Base-by-base conservation (phyloP, 2,329 filamentous ascomycete species). In the Simplicillium aogashimaense region DNA sequence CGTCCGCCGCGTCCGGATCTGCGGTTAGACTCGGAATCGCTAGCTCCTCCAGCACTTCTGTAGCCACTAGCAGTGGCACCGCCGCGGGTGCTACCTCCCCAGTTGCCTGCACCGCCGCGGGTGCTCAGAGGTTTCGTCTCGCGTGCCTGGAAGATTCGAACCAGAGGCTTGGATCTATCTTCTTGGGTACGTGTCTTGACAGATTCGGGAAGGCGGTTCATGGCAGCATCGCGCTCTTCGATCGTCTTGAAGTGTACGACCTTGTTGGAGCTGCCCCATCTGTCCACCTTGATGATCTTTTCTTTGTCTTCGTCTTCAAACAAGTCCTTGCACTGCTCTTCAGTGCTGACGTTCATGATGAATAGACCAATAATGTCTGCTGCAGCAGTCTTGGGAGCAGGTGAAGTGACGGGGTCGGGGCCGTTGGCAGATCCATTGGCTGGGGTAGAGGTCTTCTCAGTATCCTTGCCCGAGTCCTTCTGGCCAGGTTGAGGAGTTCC, bases 321-420 rank as follows among this genome's bases (percentile, higher is more conserved):
- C 17, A 95, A 70, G 29, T 86, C 81, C 42, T 83, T 81, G 30
- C 86, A 83, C 45, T 89, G 85, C 28, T 95, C 86, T 48, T 90
- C 86, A 40, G 76, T 83, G 52, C 81, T 85, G 16, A 89, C 80
- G 53, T 89, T 89, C 66, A 85, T 86, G 45, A 98, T 81, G 61
- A 95, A 98, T 15, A 98, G 75, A 37, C 86, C 90, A 53, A 87
- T 82, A 50, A 83, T 86, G 50, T 75, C 78, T 53, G 87, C 74
- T 14, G 72, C 64, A 35, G 69, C 55, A 29, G 65, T 74, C 57
- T 85, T 82, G 20, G 73, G 65, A 7, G 74, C 73, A 13, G 77
- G 72, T 2, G 77, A 76, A n/a, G 71, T 62, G 3, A 67, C 62
- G 11, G 72, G 63, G 35, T 78, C 75, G 4, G 70, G 59, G 11